Base-by-base conservation (phyloP, 352 stramenopile genomes). In the Globisporangium nunn region DNA sequence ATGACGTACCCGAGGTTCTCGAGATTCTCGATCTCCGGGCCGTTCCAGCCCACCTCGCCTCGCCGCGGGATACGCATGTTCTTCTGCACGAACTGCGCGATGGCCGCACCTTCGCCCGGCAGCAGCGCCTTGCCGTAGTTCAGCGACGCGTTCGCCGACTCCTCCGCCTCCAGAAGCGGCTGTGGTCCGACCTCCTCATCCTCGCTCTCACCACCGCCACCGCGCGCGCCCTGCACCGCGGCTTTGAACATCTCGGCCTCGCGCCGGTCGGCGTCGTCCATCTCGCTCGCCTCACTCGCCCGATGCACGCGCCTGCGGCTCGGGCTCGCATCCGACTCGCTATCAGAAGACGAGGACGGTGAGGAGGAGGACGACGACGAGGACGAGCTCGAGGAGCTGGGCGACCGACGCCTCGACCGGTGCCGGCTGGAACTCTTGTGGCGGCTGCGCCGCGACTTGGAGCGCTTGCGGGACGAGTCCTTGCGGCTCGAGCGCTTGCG, bases 71-170 rank as follows among this genome's bases (percentile, higher is more conserved):
- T 99, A 45, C 97, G 95, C 74, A 99, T 96, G 67, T 98, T 99
- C 67, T 99, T 98, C 74, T 99, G 96, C 23, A 99, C 97, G 66
- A 97, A 99, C 69, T 97, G 88, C 14, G 96, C 96, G 60, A 99
- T 98, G 45, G 96, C 96, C 35, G 82, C 88, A 47, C 92, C 92
- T 76, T 98, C 91, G 58, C 97, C 96, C 23, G 95, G 94, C 6
- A 97, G 70, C 45, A 98, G 66, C 18, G 94, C 91, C 48, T 93
- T 93, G 59, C 96, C 95, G 65, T 98, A 98, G 50, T 95, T 77
- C 50, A 88, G 64, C 17, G 67, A 75, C 50, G 75, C 71, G 45
- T 66, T 75, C 29, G 72, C 78, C 10, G 67, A 59, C 29, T 81
- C 72, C 51, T 80, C 73, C 23, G 72, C 62, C 39, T 87, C 68